Conservation (phyloP, 1,139 yeast species). For the Scheffersomyces lignicola region DNA sequence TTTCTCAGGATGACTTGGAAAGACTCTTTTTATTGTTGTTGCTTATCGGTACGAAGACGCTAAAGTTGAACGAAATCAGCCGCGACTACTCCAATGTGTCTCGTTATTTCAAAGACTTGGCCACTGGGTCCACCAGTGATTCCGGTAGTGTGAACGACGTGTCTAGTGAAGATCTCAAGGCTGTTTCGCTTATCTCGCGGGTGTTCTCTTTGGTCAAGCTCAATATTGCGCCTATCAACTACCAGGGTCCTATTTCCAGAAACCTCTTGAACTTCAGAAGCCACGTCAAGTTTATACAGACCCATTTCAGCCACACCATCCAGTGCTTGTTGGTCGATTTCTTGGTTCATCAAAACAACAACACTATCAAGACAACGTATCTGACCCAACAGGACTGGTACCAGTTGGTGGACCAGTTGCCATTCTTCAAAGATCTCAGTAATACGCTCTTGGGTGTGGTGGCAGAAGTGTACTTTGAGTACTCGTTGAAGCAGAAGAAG, state of each 20-base stretch:
- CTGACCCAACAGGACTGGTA: slow-evolving; percentile 57
- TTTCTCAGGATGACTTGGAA: slow-evolving; percentile 21
- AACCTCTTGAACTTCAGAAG: slow-evolving; percentile 67
- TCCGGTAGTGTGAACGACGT: slow-evolving; percentile 30
- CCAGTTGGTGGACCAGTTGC: slow-evolving; percentile 53
- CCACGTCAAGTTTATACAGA: slow-evolving; percentile 54
- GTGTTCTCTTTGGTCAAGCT: slow-evolving; percentile 57
- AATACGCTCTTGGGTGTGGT: slow-evolving; percentile 47
- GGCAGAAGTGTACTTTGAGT: slow-evolving; percentile 44
- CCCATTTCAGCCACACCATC: slow-evolving; percentile 52
- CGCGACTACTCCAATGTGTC: slow-evolving; percentile 38
- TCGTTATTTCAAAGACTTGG: slow-evolving; percentile 32
- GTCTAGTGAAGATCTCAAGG: slow-evolving; percentile 28
- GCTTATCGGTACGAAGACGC: slow-evolving; percentile 34
- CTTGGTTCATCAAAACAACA: slow-evolving; percentile 56
- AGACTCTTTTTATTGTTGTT: slow-evolving; percentile 46
- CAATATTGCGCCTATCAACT: slow-evolving; percentile 55
- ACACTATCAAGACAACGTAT: slow-evolving; percentile 34
- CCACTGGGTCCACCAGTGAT: slow-evolving; percentile 11
- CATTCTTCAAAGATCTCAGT: slow-evolving; percentile 54
- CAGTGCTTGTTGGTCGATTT: slow-evolving; percentile 55
- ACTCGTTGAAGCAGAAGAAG: slow-evolving; percentile 31
- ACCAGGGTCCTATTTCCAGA: slow-evolving; percentile 72
- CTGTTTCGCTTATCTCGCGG: slow-evolving; percentile 55
- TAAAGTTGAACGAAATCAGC: slow-evolving; percentile 29